Evolutionary conservation across 179 eudicot species (phyloP).

Genomic region (Amaranthus tricolor): DNA sequence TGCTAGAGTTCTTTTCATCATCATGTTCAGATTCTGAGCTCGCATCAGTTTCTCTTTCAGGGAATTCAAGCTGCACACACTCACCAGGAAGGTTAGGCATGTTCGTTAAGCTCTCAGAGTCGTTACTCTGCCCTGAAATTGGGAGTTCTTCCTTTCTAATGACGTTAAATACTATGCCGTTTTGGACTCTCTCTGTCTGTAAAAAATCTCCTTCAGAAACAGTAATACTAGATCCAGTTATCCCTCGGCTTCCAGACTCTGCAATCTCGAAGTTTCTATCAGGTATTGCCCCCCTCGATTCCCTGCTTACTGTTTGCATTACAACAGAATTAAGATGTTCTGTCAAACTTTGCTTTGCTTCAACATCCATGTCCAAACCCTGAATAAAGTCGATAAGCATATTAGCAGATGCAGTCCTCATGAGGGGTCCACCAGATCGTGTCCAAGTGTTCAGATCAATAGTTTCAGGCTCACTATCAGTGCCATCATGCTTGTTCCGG

Average conservation of each 20-base stretch:
- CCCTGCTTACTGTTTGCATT: constrained; percentile 40
- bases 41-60: constrained; percentile 59
- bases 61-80: constrained; percentile 63
- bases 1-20: neutral
- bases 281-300: constrained; percentile 42
- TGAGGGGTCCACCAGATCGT: constrained; percentile 88
- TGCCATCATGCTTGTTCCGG: constrained; percentile 53
- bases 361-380: constrained; percentile 54
- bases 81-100: constrained; percentile 51
- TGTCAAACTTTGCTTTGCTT: constrained; percentile 32
- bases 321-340: constrained; percentile 34
- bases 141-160: constrained; percentile 64
- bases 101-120: constrained; percentile 40
- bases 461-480: constrained; percentile 79
- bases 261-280: constrained; percentile 47
- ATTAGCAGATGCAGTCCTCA: constrained; percentile 88
- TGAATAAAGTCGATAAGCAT: constrained; percentile 66
- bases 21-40: constrained; percentile 61
- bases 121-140: constrained; percentile 43
- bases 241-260: constrained; percentile 31
- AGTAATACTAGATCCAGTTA: constrained; percentile 45
- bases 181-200: constrained; percentile 68
- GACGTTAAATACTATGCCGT: constrained; percentile 73
- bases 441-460: constrained; percentile 76
- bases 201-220: constrained; percentile 74